Conservation (phyloP, 2,329 filamentous ascomycete genomes). For the Exophiala phaeomuriformis region DNA sequence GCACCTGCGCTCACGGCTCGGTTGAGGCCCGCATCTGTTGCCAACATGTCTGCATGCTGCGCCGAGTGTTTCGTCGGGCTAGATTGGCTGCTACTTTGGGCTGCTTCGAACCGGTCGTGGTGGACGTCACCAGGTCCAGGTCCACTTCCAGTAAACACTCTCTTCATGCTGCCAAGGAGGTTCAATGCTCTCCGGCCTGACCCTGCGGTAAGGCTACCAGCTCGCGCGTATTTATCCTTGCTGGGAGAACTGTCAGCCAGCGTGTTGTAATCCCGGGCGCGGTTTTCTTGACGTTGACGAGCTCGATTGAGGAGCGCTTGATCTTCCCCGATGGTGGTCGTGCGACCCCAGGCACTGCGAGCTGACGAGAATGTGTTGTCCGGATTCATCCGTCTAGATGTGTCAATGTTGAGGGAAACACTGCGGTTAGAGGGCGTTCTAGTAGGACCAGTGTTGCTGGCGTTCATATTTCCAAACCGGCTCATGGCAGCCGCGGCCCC, state of each 20-base stretch:
- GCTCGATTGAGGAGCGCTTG: slow-evolving; percentile 18
- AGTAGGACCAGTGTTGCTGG: slow-evolving; percentile 6
- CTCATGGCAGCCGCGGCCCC: slow-evolving; percentile 27
- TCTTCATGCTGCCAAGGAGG: slow-evolving; percentile 62
- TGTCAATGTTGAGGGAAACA: slow-evolving; percentile 20
- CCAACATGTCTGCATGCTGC: slow-evolving; percentile 14
- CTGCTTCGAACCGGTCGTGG: slow-evolving; percentile 20
- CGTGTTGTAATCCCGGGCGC: slow-evolving; percentile 16
- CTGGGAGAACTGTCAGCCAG: slow-evolving; percentile 22
- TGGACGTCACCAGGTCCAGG: slow-evolving; percentile 29
- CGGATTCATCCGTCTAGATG: not conserved
- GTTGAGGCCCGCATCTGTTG: slow-evolving; percentile 31
- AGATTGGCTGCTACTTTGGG: slow-evolving; percentile 21
- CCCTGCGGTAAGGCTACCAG: slow-evolving; percentile 48
- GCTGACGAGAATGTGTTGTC: slow-evolving; percentile 19
- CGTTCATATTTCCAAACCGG: slow-evolving; percentile 6
- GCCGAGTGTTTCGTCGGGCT: slow-evolving; percentile 19
- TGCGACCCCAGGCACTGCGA: slow-evolving; percentile 10
- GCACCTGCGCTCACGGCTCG: slow-evolving; percentile 45
- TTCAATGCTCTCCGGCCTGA: slow-evolving; percentile 54
- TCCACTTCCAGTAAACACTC: slow-evolving; percentile 49
- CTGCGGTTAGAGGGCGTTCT: slow-evolving; percentile 25
- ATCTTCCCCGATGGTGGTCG: slow-evolving; percentile 10
- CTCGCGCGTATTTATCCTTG: slow-evolving; percentile 31
- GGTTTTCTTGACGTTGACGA: slow-evolving; percentile 11